Conservation (phyloP, 108 stramenopile genomes). For the Cyclotella atomus region DNA sequence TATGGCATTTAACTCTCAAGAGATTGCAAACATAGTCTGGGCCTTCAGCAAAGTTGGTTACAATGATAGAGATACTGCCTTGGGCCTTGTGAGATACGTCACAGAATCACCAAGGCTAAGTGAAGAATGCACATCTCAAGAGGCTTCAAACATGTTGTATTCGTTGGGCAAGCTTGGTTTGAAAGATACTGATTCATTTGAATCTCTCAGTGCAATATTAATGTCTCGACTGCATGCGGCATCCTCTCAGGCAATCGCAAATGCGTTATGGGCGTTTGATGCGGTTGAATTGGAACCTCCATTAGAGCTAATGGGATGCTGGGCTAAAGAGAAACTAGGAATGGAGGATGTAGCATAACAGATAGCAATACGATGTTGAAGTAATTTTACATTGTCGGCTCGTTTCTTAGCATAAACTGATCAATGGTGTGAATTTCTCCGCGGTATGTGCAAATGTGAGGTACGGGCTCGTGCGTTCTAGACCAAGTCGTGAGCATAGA, state of each 20-base stretch:
- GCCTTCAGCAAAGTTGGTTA: conserved; percentile 58
- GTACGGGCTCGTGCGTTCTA: background rate
- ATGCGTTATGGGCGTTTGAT: conserved; percentile 71
- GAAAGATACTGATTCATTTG: conserved; percentile 60
- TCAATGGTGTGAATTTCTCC: background rate
- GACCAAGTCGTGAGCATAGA: conserved; percentile 10
- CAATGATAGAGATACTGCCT: conserved; percentile 35
- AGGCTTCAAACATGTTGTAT: conserved; percentile 62
- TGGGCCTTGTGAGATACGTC: conserved; percentile 35
- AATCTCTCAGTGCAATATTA: conserved; percentile 44
- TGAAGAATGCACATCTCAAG: conserved; percentile 48
- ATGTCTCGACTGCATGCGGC: conserved; percentile 52
- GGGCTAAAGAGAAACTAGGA: conserved; percentile 53
- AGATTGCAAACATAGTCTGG: conserved; percentile 71
- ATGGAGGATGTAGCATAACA: conserved; percentile 8
- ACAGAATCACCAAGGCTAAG: conserved; percentile 4
- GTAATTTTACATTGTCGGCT: too few species aligned
- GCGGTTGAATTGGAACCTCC: conserved; percentile 51
- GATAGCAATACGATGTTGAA: too few species aligned
- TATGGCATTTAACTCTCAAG: conserved; percentile 56
- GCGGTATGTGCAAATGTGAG: background rate
- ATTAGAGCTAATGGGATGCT: conserved; percentile 54
- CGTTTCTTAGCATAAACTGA: background rate
- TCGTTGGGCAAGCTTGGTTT: conserved; percentile 61
- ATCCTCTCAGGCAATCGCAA: conserved; percentile 69